phyloP scores from a whole-genome alignment of 192 early-diverging fungal genomes.

The Coemansia aciculifera region DNA sequence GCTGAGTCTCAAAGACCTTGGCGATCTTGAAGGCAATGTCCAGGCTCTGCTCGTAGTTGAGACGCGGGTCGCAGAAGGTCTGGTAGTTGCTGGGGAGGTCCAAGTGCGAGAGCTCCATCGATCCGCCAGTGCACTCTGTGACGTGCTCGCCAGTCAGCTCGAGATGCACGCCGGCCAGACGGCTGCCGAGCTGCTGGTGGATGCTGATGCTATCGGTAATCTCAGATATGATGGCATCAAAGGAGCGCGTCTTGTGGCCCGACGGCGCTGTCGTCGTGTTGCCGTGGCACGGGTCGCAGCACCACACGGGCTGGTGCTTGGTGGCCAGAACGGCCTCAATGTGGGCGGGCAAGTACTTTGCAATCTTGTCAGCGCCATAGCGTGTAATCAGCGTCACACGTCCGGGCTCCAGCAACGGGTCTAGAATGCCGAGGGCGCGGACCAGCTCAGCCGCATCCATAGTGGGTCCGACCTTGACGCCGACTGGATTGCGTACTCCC shows the following conservation, averaged over 20 bases:
- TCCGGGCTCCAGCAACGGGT: conserved; percentile 82
- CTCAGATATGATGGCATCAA: conserved; percentile 87
- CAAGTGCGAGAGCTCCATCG: conserved; percentile 83
- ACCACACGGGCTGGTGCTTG: conserved; percentile 91
- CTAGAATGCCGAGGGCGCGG: conserved; percentile 80
- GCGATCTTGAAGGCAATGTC: conserved; percentile 98
- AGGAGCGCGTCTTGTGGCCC: conserved; percentile 89
- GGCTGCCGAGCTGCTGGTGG: conserved; percentile 71
- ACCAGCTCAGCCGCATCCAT: conserved; percentile 87
- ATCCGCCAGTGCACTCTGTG: conserved; percentile 96
- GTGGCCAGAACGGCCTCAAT: conserved; percentile 87
- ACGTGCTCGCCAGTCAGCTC: conserved; percentile 97
- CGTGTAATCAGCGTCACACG: conserved; percentile 96
- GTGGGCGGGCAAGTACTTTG: conserved; percentile 78
- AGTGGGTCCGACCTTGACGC: conserved; percentile 92
- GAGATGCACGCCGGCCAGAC: conserved; percentile 92
- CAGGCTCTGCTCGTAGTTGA: conserved; percentile 97
- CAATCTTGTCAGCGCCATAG: conserved; percentile 87
- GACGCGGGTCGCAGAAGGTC: conserved; percentile 93
- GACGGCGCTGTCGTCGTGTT: conserved; percentile 84
- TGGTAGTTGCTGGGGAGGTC: conserved; percentile 91
- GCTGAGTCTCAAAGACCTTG: conserved; percentile 73
- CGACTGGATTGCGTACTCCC: conserved; percentile 96
- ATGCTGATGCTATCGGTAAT: conserved; percentile 80
- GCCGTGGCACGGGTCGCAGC: conserved; percentile 98